A percentile compares a stretch with the other conserved stretches of the same genome.
These are phyloP conservation scores for Moesziomyces sp. DNA, from an alignment of 1,284 basidiomycete species.

Conservation along the genomic window DNA sequence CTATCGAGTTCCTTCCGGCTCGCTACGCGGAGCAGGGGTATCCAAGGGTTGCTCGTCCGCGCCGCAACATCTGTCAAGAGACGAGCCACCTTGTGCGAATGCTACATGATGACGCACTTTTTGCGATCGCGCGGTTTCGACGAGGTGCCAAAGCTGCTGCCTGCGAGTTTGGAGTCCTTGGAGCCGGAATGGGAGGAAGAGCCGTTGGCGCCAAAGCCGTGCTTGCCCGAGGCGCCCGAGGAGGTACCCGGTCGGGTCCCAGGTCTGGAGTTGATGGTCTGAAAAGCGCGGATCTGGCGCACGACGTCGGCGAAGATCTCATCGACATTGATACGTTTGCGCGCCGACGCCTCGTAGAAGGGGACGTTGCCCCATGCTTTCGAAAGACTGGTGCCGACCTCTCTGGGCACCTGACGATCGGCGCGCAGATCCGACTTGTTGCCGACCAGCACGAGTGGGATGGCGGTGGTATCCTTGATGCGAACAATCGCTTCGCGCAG, in stretches of 20 bases:
- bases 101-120: constrained; percentile 55
- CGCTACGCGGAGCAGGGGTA: constrained; percentile 7
- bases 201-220: constrained; percentile 6
- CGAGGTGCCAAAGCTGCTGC: constrained; percentile 14
- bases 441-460: constrained; percentile 60
- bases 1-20: too few species aligned
- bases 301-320: constrained; percentile 61
- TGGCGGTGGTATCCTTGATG: constrained; percentile 51
- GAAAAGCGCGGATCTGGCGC: constrained; percentile 55
- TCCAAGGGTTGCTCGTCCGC: constrained; percentile 4
- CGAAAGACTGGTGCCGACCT: constrained; percentile 60
- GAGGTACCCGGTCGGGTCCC: constrained; percentile 1
- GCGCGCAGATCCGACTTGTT: constrained; percentile 60
- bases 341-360: constrained; percentile 60
- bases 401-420: constrained; percentile 59
- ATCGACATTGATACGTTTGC: constrained; percentile 61
- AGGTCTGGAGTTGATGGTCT: constrained; percentile 18
- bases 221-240: constrained; percentile 4
- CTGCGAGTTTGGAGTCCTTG: constrained; percentile 10
- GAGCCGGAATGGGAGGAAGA: not conserved
- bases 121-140: constrained; percentile 26
- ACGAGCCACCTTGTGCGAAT: too few species aligned
- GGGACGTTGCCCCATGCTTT: constrained; percentile 63
- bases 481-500: constrained; percentile 60
- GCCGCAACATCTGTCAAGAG: not conserved